Conservation (phyloP, 2,329 filamentous ascomycete species). For the Chrysosporium keratinophilum region DNA sequence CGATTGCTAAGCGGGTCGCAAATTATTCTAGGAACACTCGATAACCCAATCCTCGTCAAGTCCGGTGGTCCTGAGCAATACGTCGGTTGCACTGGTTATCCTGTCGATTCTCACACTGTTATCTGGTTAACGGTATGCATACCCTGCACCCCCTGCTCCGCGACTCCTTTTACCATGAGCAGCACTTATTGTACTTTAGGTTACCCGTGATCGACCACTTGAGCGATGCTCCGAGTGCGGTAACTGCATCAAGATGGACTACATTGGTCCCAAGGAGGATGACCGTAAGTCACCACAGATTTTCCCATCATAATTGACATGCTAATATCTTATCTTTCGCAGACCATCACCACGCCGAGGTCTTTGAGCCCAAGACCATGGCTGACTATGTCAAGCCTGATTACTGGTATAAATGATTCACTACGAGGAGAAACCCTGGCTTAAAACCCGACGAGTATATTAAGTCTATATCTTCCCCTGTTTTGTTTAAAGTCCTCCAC, state of each 20-base stretch:
- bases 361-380: slow-evolving; percentile 87
- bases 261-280: slow-evolving; percentile 73
- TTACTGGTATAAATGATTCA: slow-evolving; percentile 61
- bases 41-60: slow-evolving; percentile 82
- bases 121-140: slow-evolving; percentile 71
- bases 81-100: slow-evolving; percentile 87
- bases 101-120: slow-evolving; percentile 81
- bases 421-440: neutral
- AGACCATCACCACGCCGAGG: slow-evolving; percentile 44
- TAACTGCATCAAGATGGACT: slow-evolving; percentile 95
- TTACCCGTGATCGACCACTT: slow-evolving; percentile 78
- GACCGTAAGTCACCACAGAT: slow-evolving; percentile 36
- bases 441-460: neutral
- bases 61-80: slow-evolving; percentile 95
- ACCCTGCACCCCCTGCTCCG: neutral
- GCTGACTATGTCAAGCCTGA: slow-evolving; percentile 92
- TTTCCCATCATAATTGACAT: neutral
- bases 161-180: neutral
- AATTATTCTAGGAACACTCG: slow-evolving; percentile 57
- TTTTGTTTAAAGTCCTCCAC: neutral
- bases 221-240: slow-evolving; percentile 97
- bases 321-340: neutral
- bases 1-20: neutral
- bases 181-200: slow-evolving; percentile 40
- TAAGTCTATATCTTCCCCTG: slow-evolving; percentile 1